phyloP scores from a whole-genome alignment of 257 asterid species.

The Haberlea rhodopensis region DNA sequence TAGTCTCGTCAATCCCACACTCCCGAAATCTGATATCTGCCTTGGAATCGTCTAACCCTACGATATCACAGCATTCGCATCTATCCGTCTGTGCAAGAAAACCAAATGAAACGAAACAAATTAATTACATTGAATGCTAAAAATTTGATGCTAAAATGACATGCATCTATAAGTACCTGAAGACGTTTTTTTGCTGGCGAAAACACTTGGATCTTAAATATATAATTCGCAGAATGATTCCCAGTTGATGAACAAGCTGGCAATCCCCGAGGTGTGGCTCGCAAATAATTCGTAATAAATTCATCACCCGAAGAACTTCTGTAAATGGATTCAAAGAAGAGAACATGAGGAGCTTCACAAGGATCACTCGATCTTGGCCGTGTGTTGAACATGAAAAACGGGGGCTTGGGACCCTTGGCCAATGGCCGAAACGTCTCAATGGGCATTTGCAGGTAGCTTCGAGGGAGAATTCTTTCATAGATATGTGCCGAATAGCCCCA shows the following conservation, averaged over 20 bases:
- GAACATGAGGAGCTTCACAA: not conserved
- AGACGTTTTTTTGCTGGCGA: not conserved
- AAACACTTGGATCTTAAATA: not conserved
- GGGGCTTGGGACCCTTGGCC: not conserved
- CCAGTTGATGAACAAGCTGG: not conserved
- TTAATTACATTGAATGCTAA: too few species aligned
- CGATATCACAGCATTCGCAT: not conserved
- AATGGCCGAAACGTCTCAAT: conserved; percentile 9
- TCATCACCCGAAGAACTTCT: not conserved
- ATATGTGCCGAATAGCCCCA: conserved; percentile 25
- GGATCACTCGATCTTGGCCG: not conserved
- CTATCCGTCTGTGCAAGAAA: not conserved
- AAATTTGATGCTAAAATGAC: too few species aligned
- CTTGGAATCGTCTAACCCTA: not conserved
- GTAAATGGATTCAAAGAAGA: not conserved
- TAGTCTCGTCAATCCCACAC: not conserved
- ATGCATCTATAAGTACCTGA: not conserved
- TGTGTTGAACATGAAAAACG: conserved; percentile 12
- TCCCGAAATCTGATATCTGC: not conserved
- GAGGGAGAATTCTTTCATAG: conserved; percentile 20
- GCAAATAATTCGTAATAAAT: not conserved
- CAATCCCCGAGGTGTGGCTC: not conserved
- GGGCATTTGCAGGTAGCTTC: conserved; percentile 14
- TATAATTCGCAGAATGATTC: not conserved
- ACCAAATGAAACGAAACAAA: not conserved